Evolutionary conservation across 768 basidiomycete genomes (phyloP).

Genomic region (Lentinula edodes): DNA sequence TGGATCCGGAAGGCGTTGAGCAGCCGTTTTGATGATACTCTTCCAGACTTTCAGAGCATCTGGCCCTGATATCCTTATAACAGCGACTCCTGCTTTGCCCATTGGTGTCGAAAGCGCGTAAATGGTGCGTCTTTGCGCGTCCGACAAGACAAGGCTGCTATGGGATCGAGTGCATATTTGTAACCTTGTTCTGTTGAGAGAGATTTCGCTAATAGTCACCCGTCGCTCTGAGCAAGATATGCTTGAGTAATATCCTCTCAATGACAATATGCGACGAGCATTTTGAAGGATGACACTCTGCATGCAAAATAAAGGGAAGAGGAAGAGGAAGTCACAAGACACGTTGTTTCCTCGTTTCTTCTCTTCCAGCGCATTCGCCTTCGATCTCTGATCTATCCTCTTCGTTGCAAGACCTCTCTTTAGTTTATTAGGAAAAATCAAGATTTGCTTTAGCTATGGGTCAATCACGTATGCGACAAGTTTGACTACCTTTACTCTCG

Average conservation of each 20-base stretch:
- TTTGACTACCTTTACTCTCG: slow-evolving; percentile 1
- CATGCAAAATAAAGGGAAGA: neutral
- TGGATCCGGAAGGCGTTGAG: slow-evolving; percentile 35
- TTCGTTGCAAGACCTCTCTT: neutral
- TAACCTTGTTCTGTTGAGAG: neutral
- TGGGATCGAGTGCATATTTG: neutral
- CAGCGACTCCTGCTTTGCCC: slow-evolving; percentile 79
- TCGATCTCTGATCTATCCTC: neutral
- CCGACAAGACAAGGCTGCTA: slow-evolving; percentile 22
- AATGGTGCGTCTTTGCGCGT: slow-evolving; percentile 67
- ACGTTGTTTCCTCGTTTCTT: neutral
- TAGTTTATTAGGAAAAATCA: neutral
- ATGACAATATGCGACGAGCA: neutral
- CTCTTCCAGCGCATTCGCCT: too few species aligned
- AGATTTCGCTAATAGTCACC: neutral
- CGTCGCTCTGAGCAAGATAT: neutral
- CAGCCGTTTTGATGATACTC: slow-evolving; percentile 41
- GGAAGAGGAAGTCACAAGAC: neutral
- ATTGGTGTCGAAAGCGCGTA: slow-evolving; percentile 86
- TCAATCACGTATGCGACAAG: slow-evolving; percentile 65
- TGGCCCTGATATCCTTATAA: slow-evolving; percentile 80
- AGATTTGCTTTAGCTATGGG: slow-evolving; percentile 44
- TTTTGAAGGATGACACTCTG: neutral
- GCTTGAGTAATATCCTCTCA: neutral
- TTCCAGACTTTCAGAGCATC: slow-evolving; percentile 59